Evolutionary conservation across 768 basidiomycete genomes (phyloP).

Genomic region (Tulasnella sp.): DNA sequence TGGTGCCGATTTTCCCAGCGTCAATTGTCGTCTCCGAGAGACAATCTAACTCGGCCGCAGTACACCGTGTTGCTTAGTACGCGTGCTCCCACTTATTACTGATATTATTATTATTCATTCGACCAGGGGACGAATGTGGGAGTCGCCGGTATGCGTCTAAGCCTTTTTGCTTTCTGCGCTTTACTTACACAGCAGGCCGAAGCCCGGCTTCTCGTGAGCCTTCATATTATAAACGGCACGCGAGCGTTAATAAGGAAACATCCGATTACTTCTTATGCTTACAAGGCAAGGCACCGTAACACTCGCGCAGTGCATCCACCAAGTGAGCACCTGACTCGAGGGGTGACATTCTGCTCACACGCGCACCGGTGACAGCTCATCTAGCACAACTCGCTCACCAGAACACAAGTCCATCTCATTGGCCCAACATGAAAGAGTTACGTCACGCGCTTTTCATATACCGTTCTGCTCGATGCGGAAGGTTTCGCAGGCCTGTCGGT

Average conservation of each 20-base stretch:
- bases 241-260: background rate
- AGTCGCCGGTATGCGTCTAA: conserved; percentile 1
- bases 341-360: background rate
- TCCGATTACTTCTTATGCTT: background rate
- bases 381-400: background rate
- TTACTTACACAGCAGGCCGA: background rate
- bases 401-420: background rate
- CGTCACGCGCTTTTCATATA: background rate
- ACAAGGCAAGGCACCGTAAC: background rate
- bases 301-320: background rate
- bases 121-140: background rate
- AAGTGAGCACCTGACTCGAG: background rate
- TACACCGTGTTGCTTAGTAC: background rate
- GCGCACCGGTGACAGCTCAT: conserved; percentile 8
- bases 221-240: background rate
- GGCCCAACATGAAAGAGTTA: background rate
- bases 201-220: background rate
- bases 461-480: conserved; percentile 1
- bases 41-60: background rate
- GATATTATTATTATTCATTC: background rate
- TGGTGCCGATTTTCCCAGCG: background rate
- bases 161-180: background rate
- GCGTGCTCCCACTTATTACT: background rate
- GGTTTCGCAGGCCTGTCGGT: conserved; percentile 8
- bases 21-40: background rate